Evolutionary conservation across 2,329 filamentous ascomycete species (phyloP), one percentile per base, ranked within the genome.

Genomic region (Epichloe uncinata): DNA sequence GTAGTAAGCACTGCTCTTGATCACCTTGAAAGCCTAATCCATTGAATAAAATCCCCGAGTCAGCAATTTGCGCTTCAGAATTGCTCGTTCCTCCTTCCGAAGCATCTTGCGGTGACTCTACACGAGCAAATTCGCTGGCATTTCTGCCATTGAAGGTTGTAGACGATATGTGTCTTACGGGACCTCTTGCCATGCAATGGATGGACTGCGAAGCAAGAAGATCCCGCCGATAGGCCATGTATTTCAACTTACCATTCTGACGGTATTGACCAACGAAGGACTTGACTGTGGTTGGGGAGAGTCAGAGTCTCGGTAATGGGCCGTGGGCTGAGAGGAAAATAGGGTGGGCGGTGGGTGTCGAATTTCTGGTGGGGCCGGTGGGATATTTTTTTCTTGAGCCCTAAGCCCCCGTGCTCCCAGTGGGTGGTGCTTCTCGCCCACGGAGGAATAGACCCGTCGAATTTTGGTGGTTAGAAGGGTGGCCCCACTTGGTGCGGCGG

Each of bases 1-100:
- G 82, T 87, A 96, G 88, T 97, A 98, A 71, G 93, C 86, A 75
- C 85, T 89, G 81, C 85, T 95, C 86, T 97, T 97, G 72, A 93
- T 81, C 72, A 84, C 74, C 83, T 97, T 82, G 85, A 89, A 91
- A 74, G 80, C 69, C 89, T 95, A 70, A 69, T 61, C 60, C 26
- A 41, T 30, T 37, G 22, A 36, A 69, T n/a, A 18, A 41, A 69
- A 55, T 73, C 76, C 78, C 73, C 83, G 87, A 95, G 88, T 96
- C 90, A 96, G 91, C 91, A 96, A 95, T 95, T 95, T 82, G 82
- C 90, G 89, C 90, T 96, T 96, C 90, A 96, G 90, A 80, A 65
- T 61, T 67, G 64, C 66, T 69, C 66, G 57, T 49, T 66, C 70
- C 71, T 73, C 73, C 60, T 59, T 86, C 87, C 90, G 91, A 96